Base-by-base conservation (phyloP, 2,329 filamentous ascomycete genomes). In the Chrysoporthe deuterocubensis region DNA sequence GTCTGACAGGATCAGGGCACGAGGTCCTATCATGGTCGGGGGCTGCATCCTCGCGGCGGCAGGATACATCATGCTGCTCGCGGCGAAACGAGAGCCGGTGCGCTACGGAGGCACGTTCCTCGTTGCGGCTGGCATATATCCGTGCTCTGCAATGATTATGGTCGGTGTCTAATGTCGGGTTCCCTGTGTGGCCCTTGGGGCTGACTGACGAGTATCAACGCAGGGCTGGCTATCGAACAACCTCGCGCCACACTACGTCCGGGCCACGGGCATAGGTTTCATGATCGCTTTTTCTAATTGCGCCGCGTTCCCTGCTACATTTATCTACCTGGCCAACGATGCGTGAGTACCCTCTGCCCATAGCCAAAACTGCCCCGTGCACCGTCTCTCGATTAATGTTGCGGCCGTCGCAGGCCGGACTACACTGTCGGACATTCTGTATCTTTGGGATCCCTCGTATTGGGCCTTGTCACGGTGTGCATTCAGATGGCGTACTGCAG, bases 221-320 rank as follows among this genome's bases (percentile, higher is more conserved):
- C 43, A 75, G 74, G 75, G 74, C 16, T 82, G 80, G 81, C 74
- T 81, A 44, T 75, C 78, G 14, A 82, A 82, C 72, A 81, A 82
- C 66, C 72, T 81, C 6, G 78, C 80, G 14, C 80, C 80, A 0
- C 79, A 82, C 66, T 82, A 81, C 64, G 78, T 79, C 40, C 76
- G 79, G 67, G 80, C 80, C 2, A 81, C 79, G 0, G 79, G 80
- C 6, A 75, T 80, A 0, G 80, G 80, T 0, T 75, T 80, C 52
- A 76, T 81, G 60, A 79, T 82, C 44, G 77, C 77, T 5, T 71
- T 82, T 50, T 79, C 78, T 11, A 81, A 81, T 66, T 79, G 77
- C 69, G 76, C 79, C 9, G 80, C 81, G 9, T 83, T 83, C 64
- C 76, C 82, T 9, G 81, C 79, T 2, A 80, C 81, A 0, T 82